phyloP scores from a whole-genome alignment of 805 yeast species.

The Candida nitratophila region DNA sequence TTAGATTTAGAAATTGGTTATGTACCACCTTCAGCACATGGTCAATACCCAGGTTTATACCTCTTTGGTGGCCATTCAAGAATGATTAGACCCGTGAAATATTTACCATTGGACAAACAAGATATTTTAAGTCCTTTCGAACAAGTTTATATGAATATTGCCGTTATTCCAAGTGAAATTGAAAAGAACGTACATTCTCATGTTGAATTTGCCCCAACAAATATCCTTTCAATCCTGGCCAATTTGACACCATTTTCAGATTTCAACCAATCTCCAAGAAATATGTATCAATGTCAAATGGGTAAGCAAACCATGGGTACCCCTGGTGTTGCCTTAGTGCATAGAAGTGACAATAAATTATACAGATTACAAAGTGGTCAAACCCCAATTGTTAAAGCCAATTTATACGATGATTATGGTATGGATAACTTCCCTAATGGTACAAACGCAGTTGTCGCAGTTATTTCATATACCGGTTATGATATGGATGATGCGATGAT shows the following conservation, averaged over 20 bases:
- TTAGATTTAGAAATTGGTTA: constrained; percentile 85
- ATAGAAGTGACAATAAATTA: constrained; percentile 90
- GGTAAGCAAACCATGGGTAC: constrained; percentile 99
- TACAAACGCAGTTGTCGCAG: constrained; percentile 97
- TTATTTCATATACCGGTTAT: constrained; percentile 96
- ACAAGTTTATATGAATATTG: constrained; percentile 94
- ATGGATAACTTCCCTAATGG: constrained; percentile 99
- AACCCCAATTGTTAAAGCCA: constrained; percentile 94
- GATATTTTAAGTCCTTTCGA: constrained; percentile 97
- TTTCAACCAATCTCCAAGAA: constrained; percentile 98
- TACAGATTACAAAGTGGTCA: constrained; percentile 93
- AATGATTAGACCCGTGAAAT: constrained; percentile 93
- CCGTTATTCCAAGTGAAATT: constrained; percentile 90
- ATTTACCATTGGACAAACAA: constrained; percentile 73
- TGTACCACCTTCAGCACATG: constrained; percentile 92
- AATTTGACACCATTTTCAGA: constrained; percentile 97
- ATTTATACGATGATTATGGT: constrained; percentile 90
- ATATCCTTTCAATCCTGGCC: constrained; percentile 89
- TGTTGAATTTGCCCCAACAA: constrained; percentile 93
- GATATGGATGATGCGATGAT: constrained; percentile 99
- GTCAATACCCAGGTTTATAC: constrained; percentile 95
- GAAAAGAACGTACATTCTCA: constrained; percentile 76
- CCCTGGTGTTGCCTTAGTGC: constrained; percentile 91
- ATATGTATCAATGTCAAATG: constrained; percentile 99
- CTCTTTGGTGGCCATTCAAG: constrained; percentile 88